Percentiles rank a stretch among this genome's conserved stretches.
phyloP scores from a whole-genome alignment of 805 yeast species.

The Yarrowia osloensis region DNA sequence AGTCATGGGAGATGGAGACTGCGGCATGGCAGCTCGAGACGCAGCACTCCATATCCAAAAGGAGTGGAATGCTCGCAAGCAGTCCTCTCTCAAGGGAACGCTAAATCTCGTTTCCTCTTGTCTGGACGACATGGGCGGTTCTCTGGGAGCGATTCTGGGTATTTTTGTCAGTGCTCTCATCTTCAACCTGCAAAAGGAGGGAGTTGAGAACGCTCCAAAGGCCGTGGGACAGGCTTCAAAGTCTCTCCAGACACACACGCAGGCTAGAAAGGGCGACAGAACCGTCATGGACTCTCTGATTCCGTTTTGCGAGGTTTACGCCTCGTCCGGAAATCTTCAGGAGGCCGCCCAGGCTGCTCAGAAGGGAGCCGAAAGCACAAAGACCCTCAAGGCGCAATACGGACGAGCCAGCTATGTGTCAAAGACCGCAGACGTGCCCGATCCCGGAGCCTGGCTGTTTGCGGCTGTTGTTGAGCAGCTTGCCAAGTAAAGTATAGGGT shows the following conservation, averaged over 20 bases:
- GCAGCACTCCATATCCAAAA: background rate
- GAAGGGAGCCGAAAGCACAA: slow-evolving; percentile 75
- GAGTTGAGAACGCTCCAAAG: slow-evolving; percentile 35
- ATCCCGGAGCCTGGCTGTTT: slow-evolving; percentile 26
- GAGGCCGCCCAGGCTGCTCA: slow-evolving; percentile 69
- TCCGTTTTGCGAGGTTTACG: slow-evolving; percentile 74
- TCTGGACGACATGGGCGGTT: slow-evolving; percentile 93
- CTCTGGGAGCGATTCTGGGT: slow-evolving; percentile 91
- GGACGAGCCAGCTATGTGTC: slow-evolving; percentile 90
- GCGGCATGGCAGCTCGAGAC: slow-evolving; percentile 70
- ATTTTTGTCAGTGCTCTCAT: slow-evolving; percentile 80
- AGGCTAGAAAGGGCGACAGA: slow-evolving; percentile 85
- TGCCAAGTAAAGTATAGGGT: background rate
- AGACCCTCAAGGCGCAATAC: slow-evolving; percentile 74
- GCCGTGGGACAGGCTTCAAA: slow-evolving; percentile 53
- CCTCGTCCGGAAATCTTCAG: slow-evolving; percentile 52
- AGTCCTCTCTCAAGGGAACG: slow-evolving; percentile 47
- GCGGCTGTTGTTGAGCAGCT: slow-evolving; percentile 2
- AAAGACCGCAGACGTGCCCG: slow-evolving; percentile 12
- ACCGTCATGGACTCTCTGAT: slow-evolving; percentile 86
- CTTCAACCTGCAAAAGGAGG: slow-evolving; percentile 46
- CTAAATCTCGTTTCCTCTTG: slow-evolving; percentile 78
- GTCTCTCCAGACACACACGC: slow-evolving; percentile 79
- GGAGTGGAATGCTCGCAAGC: background rate
- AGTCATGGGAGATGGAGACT: slow-evolving; percentile 94